Percentiles rank a stretch among this genome's conserved stretches.
These are phyloP conservation scores for Trypanosoma boissoni DNA, from an alignment of 208 protist genomes.

Conservation along the genomic window DNA sequence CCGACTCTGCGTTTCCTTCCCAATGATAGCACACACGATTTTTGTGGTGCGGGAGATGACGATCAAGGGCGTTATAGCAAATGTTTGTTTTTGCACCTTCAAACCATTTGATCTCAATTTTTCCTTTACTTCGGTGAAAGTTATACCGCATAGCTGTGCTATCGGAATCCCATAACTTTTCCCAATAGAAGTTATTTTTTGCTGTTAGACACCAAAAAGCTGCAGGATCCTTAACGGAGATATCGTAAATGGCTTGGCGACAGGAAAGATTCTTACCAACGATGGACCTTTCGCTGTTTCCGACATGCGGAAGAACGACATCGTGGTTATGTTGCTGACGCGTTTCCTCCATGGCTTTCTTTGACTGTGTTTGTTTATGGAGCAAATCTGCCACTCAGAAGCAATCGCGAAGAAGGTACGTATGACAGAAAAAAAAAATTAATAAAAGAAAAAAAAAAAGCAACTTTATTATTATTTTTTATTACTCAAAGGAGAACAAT, in stretches of 20 bases:
- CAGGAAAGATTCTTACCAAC: conserved; percentile 40
- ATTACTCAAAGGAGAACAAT: no score
- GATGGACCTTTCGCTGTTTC: conserved; percentile 32
- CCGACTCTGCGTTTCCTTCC: conserved; percentile 81
- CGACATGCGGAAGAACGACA: conserved; percentile 16
- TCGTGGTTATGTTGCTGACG: conserved; percentile 10
- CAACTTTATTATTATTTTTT: no score
- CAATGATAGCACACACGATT: conserved; percentile 85
- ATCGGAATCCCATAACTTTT: conserved; percentile 54
- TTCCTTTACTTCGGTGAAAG: conserved; percentile 69
- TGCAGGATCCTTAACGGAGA: conserved; percentile 58
- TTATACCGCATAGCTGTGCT: conserved; percentile 65
- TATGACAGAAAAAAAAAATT: no score
- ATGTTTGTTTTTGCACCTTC: conserved; percentile 71
- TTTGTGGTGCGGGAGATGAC: conserved; percentile 61
- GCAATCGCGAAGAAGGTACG: no score
- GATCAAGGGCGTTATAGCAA: conserved; percentile 90
- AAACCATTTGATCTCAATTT: conserved; percentile 82
- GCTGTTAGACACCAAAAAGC: conserved; percentile 69
- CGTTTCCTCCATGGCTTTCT: not conserved
- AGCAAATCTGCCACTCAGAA: not conserved
- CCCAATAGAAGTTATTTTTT: conserved; percentile 66
- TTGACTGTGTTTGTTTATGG: not conserved
- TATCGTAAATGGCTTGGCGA: conserved; percentile 59
- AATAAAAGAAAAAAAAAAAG: no score